Percentiles rank a stretch among this genome's conserved stretches.
These are phyloP conservation scores for Cryptosporidium tyzzeri DNA, from an alignment of 169 alveolate species.

Conservation along the genomic window DNA sequence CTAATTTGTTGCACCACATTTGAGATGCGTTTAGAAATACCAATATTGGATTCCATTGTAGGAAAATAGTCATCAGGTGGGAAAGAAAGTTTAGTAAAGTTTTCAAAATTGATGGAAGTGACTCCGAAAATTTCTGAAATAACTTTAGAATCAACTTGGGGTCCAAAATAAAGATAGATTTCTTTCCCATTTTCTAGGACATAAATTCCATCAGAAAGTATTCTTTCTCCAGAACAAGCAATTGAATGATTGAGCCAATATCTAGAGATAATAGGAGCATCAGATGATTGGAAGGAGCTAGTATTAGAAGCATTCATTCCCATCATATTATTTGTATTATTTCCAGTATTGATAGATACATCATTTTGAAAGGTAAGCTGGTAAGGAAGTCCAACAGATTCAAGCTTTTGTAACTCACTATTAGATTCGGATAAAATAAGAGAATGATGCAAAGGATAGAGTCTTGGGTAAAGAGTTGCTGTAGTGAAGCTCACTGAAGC, in stretches of 20 bases:
- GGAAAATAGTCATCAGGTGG: constrained; percentile 9
- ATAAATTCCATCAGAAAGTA: constrained; percentile 67
- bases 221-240: constrained; percentile 66
- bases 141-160: constrained; percentile 49
- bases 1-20: constrained; percentile 62
- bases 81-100: neutral
- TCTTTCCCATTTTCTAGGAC: constrained; percentile 56
- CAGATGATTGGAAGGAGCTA: neutral
- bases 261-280: constrained; percentile 25
- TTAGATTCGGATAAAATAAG: neutral
- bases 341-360: neutral
- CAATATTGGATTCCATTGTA: constrained; percentile 8
- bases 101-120: constrained; percentile 7
- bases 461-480: constrained; percentile 48
- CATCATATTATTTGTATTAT: neutral
- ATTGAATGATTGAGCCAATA: constrained; percentile 51
- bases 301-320: neutral
- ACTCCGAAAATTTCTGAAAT: constrained; percentile 26
- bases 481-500: constrained; percentile 64
- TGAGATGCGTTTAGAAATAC: constrained; percentile 4
- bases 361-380: constrained; percentile 19
- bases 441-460: constrained; percentile 62
- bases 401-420: constrained; percentile 35
- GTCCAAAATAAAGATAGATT: constrained; percentile 54
- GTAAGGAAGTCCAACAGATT: constrained; percentile 60